Percentiles rank a stretch among this genome's conserved stretches.
phyloP scores from a whole-genome alignment of 1,139 yeast genomes.

The Entelexis paramagnoliae region DNA sequence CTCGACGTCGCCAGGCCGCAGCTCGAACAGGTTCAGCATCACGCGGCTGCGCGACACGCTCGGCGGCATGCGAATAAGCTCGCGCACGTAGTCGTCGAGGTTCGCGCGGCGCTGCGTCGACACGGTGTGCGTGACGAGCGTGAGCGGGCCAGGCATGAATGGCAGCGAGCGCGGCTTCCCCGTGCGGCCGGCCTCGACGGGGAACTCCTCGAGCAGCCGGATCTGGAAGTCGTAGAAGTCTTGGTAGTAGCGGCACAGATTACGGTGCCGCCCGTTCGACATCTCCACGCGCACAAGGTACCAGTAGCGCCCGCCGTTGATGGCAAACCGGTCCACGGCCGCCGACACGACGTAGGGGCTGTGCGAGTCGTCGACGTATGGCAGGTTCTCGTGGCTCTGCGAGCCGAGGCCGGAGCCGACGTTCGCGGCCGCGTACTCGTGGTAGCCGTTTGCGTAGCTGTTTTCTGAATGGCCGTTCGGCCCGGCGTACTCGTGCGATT shows the following conservation, averaged over 20 bases:
- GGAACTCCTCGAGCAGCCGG: slow-evolving; percentile 69
- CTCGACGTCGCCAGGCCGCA: slow-evolving; percentile 54
- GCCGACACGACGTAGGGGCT: slow-evolving; percentile 41
- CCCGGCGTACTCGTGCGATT: neutral
- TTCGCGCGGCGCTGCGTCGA: slow-evolving; percentile 78
- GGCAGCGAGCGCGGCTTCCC: slow-evolving; percentile 75
- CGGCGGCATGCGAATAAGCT: slow-evolving; percentile 61
- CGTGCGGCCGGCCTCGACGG: slow-evolving; percentile 84
- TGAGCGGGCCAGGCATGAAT: slow-evolving; percentile 91
- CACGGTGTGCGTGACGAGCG: slow-evolving; percentile 81
- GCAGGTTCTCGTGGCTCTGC: slow-evolving; percentile 4
- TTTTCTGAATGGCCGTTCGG: neutral
- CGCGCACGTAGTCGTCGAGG: slow-evolving; percentile 70
- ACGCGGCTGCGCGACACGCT: slow-evolving; percentile 59
- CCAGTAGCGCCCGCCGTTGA: slow-evolving; percentile 85
- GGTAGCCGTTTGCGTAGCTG: neutral
- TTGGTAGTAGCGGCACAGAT: slow-evolving; percentile 81
- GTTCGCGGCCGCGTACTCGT: neutral
- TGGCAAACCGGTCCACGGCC: slow-evolving; percentile 67
- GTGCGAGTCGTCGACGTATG: neutral
- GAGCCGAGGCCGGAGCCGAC: neutral
- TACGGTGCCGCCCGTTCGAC: slow-evolving; percentile 57
- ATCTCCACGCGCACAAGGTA: slow-evolving; percentile 63
- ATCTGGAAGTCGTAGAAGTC: slow-evolving; percentile 95
- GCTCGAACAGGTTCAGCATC: slow-evolving; percentile 61